Evolutionary conservation across 2,329 filamentous ascomycete species (phyloP).

Genomic region (Leptographium flavum): DNA sequence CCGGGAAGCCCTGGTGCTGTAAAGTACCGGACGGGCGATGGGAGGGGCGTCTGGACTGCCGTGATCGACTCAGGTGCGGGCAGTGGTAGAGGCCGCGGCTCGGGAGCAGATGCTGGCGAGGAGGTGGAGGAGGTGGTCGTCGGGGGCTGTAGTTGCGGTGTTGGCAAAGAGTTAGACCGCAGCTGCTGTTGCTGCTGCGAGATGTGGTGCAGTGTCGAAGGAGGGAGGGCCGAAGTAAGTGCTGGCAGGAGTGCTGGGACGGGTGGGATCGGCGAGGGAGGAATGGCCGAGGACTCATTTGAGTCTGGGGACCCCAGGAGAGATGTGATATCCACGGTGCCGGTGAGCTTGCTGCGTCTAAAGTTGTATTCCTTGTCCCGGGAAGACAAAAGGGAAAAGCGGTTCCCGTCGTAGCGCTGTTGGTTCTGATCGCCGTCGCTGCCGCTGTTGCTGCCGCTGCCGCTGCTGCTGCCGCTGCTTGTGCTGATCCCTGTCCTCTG

Average conservation of each 20-base stretch:
- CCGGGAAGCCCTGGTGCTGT: background rate
- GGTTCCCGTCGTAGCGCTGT: background rate
- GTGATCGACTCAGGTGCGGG: constrained; percentile 6
- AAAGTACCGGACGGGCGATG: background rate
- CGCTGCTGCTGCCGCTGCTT: too few species aligned
- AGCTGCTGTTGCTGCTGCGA: constrained; percentile 13
- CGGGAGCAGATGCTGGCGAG: constrained; percentile 21
- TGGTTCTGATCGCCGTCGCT: background rate
- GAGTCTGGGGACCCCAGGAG: constrained; percentile 67
- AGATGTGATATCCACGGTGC: constrained; percentile 89
- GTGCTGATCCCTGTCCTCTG: background rate
- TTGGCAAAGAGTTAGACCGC: constrained; percentile 22
- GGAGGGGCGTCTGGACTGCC: constrained; percentile 6
- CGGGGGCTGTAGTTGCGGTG: constrained; percentile 6
- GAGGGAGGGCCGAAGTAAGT: too few species aligned
- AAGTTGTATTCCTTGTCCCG: too few species aligned
- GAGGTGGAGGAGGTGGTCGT: constrained; percentile 14
- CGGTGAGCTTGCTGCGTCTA: constrained; percentile 29
- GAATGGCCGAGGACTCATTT: constrained; percentile 49
- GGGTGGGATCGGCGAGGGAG: constrained; percentile 12
- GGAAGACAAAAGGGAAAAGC: too few species aligned
- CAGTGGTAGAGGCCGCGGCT: constrained; percentile 7
- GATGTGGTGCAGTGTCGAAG: background rate
- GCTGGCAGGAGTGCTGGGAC: background rate
- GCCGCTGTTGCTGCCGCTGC: background rate